These are phyloP conservation scores for Piedraia hortae DNA, from an alignment of 2,329 filamentous ascomycete genomes.

Conservation along the genomic window DNA sequence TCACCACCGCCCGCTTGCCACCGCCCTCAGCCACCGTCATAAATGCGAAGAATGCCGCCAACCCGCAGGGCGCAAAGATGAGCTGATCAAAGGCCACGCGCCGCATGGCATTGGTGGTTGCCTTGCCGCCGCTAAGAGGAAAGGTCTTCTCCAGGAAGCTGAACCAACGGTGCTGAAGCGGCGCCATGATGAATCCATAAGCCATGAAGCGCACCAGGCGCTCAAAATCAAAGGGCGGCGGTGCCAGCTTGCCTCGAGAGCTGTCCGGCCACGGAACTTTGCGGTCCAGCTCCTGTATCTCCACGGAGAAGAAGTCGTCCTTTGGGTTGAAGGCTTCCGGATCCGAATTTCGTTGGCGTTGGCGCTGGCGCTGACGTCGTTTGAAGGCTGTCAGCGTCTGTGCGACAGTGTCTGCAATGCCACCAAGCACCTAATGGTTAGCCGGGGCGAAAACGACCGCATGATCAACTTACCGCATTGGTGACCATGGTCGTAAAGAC, in stretches of 20 bases:
- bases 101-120: conserved; percentile 53
- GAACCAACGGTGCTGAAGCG: conserved; percentile 90
- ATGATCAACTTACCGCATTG: conserved; percentile 39
- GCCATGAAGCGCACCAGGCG: conserved; percentile 85
- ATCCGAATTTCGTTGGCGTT: conserved; percentile 29
- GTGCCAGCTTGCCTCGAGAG: conserved; percentile 26
- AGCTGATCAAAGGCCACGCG: conserved; percentile 80
- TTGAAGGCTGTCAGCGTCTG: conserved; percentile 73
- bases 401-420: conserved; percentile 85
- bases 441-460: not conserved
- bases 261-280: conserved; percentile 37
- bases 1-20: conserved; percentile 45
- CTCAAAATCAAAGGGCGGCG: conserved; percentile 85
- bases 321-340: conserved; percentile 22
- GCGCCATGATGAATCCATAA: conserved; percentile 90
- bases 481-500: conserved; percentile 98
- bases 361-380: conserved; percentile 19
- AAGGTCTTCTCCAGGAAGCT: conserved; percentile 56
- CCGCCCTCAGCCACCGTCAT: conserved; percentile 94
- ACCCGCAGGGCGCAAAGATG: conserved; percentile 68
- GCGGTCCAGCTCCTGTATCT: conserved; percentile 45
- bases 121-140: conserved; percentile 32
- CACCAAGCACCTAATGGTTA: conserved; percentile 58
- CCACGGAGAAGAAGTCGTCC: conserved; percentile 52
- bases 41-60: conserved; percentile 73